Base-by-base conservation (phyloP, 371 early-diverging fungal species). In the Actinomucor elegans region DNA sequence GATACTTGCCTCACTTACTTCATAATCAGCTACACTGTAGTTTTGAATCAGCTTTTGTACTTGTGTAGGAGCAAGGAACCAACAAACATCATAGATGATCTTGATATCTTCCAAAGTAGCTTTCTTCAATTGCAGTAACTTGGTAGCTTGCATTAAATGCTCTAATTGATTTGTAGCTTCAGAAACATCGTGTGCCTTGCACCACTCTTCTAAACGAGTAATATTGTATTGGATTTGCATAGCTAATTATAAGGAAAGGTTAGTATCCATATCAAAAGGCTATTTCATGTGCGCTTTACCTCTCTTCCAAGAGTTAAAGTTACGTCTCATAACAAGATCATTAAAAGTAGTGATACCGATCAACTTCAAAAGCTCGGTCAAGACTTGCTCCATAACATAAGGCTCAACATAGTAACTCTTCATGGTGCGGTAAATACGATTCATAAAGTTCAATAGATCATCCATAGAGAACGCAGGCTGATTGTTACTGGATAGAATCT, bases 191-290 rank as follows among this genome's bases (percentile, higher is more conserved):
- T 96, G 94, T n/a, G 85, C 66, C 79, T 91, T 92, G 81, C 95
- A 95, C 98, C 98, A 98, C 67, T 98, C 98, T 67, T 95, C 94
- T 44, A 98, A 73, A 14, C 96, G 85, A 4, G 94, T 91, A 35
- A 96, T 87, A 62, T 98, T 98, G 81, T 95, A 97, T 73, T 97
- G 97, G 59, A 98, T 94, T 79, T 98, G 97, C 89, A 97, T 96
- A 26, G 77, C 77, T 71, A 48, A 20, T 23, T 0, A 32, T 11
- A 7, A 48, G 10, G 18, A 17, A 18, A 18, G 6, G 9, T 37
- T 17, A 37, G 18, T 37, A 18, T 14, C 26, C 21, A 15, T 17
- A 35, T 37, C 15, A 18, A 18, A 20, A n/a, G n/a, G n/a, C n/a
- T n/a, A n/a, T n/a, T 26, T 8, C 11, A 26, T 26, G 8, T 24